A percentile compares a stretch with the other conserved stretches of the same genome.
phyloP scores from a whole-genome alignment of 2,329 filamentous ascomycete species.

The Orbilia oligospora region DNA sequence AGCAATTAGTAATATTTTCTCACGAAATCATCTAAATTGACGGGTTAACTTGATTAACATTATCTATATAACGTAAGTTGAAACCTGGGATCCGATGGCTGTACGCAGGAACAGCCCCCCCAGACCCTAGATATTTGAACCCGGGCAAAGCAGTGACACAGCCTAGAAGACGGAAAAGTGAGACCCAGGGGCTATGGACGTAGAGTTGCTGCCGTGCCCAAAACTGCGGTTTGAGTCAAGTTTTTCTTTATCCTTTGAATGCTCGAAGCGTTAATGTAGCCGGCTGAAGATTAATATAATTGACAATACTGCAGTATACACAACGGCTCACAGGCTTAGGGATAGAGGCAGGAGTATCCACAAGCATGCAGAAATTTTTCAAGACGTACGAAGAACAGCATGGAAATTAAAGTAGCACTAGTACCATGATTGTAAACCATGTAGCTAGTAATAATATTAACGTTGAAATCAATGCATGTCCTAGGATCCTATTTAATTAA shows the following conservation, averaged over 20 bases:
- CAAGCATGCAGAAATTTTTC: neutral
- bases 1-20: neutral
- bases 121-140: conserved; percentile 2
- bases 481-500: too few species aligned
- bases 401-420: conserved; percentile 7
- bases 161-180: neutral
- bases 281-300: neutral
- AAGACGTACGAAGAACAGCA: neutral
- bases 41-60: too few species aligned
- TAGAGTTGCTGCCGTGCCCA: neutral
- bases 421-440: too few species aligned
- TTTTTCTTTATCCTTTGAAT: neutral
- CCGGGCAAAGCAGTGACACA: conserved; percentile 8
- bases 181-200: neutral
- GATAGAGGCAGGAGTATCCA: neutral
- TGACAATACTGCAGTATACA: neutral
- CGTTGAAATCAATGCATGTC: neutral
- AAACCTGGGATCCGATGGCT: neutral
- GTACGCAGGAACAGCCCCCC: neutral
- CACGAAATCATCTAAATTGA: neutral
- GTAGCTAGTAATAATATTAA: neutral
- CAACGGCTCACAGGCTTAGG: neutral
- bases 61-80: neutral
- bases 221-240: neutral
- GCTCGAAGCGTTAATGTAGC: neutral